phyloP scores from a whole-genome alignment of 2,329 filamentous ascomycete genomes.

The Biscogniauxia mediterranea region DNA sequence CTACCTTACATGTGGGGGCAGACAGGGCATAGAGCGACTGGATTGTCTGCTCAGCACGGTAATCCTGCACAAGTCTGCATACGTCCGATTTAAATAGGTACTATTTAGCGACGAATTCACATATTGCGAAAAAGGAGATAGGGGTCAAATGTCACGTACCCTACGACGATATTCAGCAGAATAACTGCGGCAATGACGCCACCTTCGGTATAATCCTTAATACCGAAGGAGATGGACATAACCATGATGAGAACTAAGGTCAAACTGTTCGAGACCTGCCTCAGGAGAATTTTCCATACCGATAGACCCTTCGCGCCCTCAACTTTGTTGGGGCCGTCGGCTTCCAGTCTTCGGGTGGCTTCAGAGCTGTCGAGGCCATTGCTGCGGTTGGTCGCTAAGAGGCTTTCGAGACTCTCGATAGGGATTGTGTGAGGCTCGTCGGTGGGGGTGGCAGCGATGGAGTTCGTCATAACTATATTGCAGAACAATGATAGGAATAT shows the following conservation, averaged over 20 bases:
- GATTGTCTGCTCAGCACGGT: slow-evolving; percentile 60
- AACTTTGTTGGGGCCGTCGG: slow-evolving; percentile 69
- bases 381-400: slow-evolving; percentile 43
- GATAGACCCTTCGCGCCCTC: slow-evolving; percentile 70
- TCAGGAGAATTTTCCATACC: slow-evolving; percentile 72
- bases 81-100: slow-evolving; percentile 10
- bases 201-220: slow-evolving; percentile 62
- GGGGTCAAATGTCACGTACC: slow-evolving; percentile 41
- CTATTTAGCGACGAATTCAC: slow-evolving; percentile 1
- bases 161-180: slow-evolving; percentile 65
- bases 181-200: slow-evolving; percentile 64
- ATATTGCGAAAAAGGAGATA: too few species aligned
- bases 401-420: slow-evolving; percentile 29
- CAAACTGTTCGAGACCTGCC: slow-evolving; percentile 74
- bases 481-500: background rate
- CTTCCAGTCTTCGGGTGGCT: slow-evolving; percentile 62
- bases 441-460: background rate
- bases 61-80: slow-evolving; percentile 58
- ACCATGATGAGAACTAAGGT: slow-evolving; percentile 73
- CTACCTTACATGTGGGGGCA: slow-evolving; percentile 58
- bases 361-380: slow-evolving; percentile 64
- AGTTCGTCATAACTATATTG: background rate
- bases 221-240: slow-evolving; percentile 67
- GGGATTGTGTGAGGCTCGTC: slow-evolving; percentile 30
- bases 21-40: slow-evolving; percentile 58